Evolutionary conservation across 495 filamentous ascomycete genomes (phyloP), one percentile per base, ranked within the genome.

Genomic region (Neurospora sp.): DNA sequence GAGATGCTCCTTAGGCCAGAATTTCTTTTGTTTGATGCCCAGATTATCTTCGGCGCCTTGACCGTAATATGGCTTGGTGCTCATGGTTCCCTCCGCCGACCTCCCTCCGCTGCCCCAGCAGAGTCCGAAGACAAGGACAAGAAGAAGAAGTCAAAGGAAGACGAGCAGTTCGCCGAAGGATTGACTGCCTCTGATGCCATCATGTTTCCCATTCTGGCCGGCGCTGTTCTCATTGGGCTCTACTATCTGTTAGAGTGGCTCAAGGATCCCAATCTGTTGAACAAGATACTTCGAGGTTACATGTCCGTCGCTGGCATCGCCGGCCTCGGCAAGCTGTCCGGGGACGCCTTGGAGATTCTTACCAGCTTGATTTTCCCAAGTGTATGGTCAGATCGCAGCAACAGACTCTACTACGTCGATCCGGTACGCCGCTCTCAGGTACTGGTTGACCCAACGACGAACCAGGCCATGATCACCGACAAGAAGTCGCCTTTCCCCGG

Each of bases 201-300:
- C 75, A 84, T 96, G 81, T 91, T 98, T 69, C 96, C 96, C 9
- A 75, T 98, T n/a, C 82, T 92, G 41, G 95, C 94, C 10, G 96
- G 90, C 6, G 73, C 82, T 3, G 88, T 90, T 0, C 88, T 99
- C 11, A 85, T 90, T 39, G 90, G 89, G 0, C 85, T 99, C 14
- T 98, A 98, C 82, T 89, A 94, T 77, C 85, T 97, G 70, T 93
- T 98, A 79, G 93, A 96, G 77, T 96, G 91, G 87, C 86, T 97
- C 37, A 87, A 96, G 75, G 92, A 97, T 76, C 90, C 95, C 0
- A 84, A 88, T 11, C 82, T 96, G 11, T 76, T 99, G 76, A 98
- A 95, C 82, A 92, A 91, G 82, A 88, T 96, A 22, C 83, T 99
- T 14, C 90, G 91, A 42, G 90, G 87, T 76, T 98, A 99, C 83